phyloP scores from a whole-genome alignment of 176 grass and related monocot species.

The Zoysia japonica region DNA sequence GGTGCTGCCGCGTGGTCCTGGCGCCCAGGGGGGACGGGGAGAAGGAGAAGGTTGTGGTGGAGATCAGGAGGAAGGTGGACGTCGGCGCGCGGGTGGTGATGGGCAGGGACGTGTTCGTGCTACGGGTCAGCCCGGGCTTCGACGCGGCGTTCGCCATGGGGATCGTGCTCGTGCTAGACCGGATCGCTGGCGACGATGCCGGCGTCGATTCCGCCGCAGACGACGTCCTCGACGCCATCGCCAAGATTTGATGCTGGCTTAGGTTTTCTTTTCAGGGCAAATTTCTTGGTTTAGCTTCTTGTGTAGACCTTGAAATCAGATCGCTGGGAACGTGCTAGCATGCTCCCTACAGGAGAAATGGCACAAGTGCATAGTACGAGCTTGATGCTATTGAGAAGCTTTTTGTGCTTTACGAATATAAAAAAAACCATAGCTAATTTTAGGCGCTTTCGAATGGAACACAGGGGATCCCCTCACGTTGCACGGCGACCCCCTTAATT shows the following conservation, averaged over 20 bases:
- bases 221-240: not conserved
- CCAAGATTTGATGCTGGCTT: slow-evolving; percentile 33
- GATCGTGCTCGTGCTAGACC: slow-evolving; percentile 80
- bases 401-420: not conserved
- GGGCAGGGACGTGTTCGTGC: slow-evolving; percentile 81
- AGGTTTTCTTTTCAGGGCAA: not conserved
- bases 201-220: not conserved
- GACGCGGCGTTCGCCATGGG: slow-evolving; percentile 84
- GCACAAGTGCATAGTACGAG: not conserved
- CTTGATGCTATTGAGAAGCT: not conserved
- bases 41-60: slow-evolving; percentile 50
- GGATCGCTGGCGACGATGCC: slow-evolving; percentile 50
- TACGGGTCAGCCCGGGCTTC: slow-evolving; percentile 52
- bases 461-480: not conserved
- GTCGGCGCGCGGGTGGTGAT: slow-evolving; percentile 52
- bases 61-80: slow-evolving; percentile 88
- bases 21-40: slow-evolving; percentile 26
- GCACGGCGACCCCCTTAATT: not conserved
- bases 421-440: not conserved
- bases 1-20: slow-evolving; percentile 74
- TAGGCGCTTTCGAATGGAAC: not conserved
- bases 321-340: slow-evolving; percentile 43
- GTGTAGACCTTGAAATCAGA: slow-evolving; percentile 42
- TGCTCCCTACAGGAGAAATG: slow-evolving; percentile 7
- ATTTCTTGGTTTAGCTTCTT: slow-evolving; percentile 20